Evolutionary conservation across 257 asterid genomes (phyloP), one percentile per base, ranked within the genome.

Genomic region (Primulina huaijiensis): DNA sequence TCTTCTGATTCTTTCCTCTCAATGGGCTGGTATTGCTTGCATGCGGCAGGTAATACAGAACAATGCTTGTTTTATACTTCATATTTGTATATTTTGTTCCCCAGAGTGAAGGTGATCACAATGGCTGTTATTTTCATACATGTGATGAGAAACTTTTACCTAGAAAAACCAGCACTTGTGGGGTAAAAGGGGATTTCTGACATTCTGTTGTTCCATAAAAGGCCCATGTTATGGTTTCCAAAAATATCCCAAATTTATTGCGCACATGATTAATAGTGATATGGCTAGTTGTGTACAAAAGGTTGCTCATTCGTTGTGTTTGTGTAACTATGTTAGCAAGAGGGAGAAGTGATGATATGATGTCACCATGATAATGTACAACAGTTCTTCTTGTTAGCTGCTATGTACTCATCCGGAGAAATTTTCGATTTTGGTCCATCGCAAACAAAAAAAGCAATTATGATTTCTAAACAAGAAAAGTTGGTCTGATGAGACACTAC

Each of bases 1-100:
- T 83, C 89, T 83, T 65, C 76, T 93, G 84, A 90, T 93, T 65
- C 87, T 85, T 65, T 86, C 96, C 63, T 90, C 96, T 71, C 85
- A 71, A 64, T 86, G 94, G 96, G 90, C 92, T 67, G 99, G 96
- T 69, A 79, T 85, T 65, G 87, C 96, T 62, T 80, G 76, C 64
- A 68, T 77, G 35, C 84, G 77, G 70, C 97, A 87, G 96, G 99
- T 93, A 78, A 20, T 55, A 40, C 33, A 14, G 7, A 14, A 71
- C 66, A 65, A 57, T 65, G 43, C 67, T 40, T 43, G 12, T 64
- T 74, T 17, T 52, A 40, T 68, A 61, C 65, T 53, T 50, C 46
- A 46, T 29, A 58, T 53, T 52, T 19, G 19, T 20, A 12, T 11
- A 57, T 17, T 23, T 29, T 1, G 27, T 27, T 38, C 20, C 16